Base-by-base conservation (phyloP, 495 filamentous ascomycete genomes). In the Parachaetomium inaequale region DNA sequence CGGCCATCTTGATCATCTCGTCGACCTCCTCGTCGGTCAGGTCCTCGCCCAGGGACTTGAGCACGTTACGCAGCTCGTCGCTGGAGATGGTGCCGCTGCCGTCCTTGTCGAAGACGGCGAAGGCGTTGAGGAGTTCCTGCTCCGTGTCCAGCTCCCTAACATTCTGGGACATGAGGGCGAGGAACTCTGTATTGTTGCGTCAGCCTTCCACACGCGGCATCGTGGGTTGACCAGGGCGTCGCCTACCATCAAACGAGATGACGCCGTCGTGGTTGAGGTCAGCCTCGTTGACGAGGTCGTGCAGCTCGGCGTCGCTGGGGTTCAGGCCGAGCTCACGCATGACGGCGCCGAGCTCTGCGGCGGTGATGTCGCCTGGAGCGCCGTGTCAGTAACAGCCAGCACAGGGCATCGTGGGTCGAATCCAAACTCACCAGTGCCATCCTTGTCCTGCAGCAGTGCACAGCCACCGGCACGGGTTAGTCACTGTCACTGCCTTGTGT, bases 401-500 rank as follows among this genome's bases (percentile, higher is more conserved):
- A 23, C 17, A 23, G 17, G 12, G 23, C 0, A 55, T 0, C 32
- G 1, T 11, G 40, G 23, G 45, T 5, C 17, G 55, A 12, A 19
- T 5, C 17, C 51, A 12, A 19, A 87, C 88, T 85, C 76, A 96
- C 91, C 91, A 86, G 93, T 91, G 72, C 90, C 89, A 84, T 96
- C 92, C 78, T 96, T 96, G 84, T 96, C 92, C 91, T 96, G 68
- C 25, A 51, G 15, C 7, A 2, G n/a, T n/a, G 50, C 58, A 56
- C 51, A 62, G 46, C 47, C 53, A 76, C 29, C 47, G 10, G 42
- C 23, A 21, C 21, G 31, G 55, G 67, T 62, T 31, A 50, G 52
- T 34, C 43, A 29, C 14, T 32, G 50, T 59, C 38, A 50, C 42
- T 51, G 40, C 67, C 61, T 66, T 55, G 55, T 49, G 36, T 42